Evolutionary conservation across 805 yeast species (phyloP).

Genomic region (Candida boleticola): DNA sequence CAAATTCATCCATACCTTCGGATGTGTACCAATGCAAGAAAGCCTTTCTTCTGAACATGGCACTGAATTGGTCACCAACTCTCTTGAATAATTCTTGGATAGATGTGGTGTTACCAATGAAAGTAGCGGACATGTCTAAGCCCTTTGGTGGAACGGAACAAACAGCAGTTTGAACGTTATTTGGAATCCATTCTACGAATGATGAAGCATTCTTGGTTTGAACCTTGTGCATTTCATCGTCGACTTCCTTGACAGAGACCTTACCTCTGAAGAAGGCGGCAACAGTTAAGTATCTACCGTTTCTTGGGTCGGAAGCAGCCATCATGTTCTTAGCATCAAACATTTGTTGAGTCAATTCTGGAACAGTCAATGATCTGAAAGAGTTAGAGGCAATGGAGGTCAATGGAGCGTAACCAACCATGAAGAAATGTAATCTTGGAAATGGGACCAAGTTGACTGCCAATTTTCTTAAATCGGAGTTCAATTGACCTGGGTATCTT

Average conservation of each 20-base stretch:
- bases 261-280: conserved; percentile 95
- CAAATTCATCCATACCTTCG: conserved; percentile 96
- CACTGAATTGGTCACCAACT: conserved; percentile 84
- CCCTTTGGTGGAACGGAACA: conserved; percentile 88
- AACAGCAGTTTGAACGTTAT: conserved; percentile 90
- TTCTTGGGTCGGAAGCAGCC: conserved; percentile 92
- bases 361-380: conserved; percentile 81
- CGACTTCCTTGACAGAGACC: conserved; percentile 89
- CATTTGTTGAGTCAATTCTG: conserved; percentile 91
- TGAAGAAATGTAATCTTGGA: conserved; percentile 93
- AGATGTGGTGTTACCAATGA: conserved; percentile 90
- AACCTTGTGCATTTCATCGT: conserved; percentile 85
- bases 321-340: conserved; percentile 91
- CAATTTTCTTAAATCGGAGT: conserved; percentile 86
- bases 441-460: conserved; percentile 94
- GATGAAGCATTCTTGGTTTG: conserved; percentile 78
- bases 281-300: conserved; percentile 88
- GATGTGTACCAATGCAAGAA: conserved; percentile 95
- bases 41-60: conserved; percentile 92
- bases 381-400: conserved; percentile 77
- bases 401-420: conserved; percentile 93
- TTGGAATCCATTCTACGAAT: conserved; percentile 96
- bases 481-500: conserved; percentile 93
- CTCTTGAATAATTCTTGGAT: conserved; percentile 89
- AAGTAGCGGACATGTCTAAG: conserved; percentile 87